phyloP scores from a whole-genome alignment of 805 yeast genomes.

The Ogataea parapolymorpha region DNA sequence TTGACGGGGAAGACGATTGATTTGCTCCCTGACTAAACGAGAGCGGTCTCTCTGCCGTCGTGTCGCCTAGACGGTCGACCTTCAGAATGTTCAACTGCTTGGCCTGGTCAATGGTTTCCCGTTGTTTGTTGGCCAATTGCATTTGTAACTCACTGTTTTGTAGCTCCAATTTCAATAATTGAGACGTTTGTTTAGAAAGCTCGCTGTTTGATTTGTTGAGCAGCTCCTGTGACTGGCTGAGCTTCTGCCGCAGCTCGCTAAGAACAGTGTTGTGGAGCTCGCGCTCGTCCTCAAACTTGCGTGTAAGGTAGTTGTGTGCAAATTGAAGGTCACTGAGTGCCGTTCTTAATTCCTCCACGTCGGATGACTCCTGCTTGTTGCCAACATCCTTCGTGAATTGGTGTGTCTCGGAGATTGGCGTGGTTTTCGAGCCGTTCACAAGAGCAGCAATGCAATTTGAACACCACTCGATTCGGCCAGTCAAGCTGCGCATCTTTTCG shows the following conservation, averaged over 20 bases:
- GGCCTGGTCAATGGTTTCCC: conserved; percentile 41
- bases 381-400: conserved; percentile 1
- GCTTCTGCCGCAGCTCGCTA: conserved; percentile 51
- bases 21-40: conserved; percentile 13
- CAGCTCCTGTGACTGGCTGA: conserved; percentile 49
- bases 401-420: conserved; percentile 4
- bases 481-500: conserved; percentile 19
- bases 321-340: conserved; percentile 68
- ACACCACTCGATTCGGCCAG: conserved; percentile 32
- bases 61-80: conserved; percentile 43
- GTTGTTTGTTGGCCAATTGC: conserved; percentile 33
- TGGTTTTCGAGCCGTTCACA: conserved; percentile 12
- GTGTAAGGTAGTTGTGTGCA: conserved; percentile 65
- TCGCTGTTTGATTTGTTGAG: conserved; percentile 38
- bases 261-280: conserved; percentile 50
- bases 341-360: conserved; percentile 32
- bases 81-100: conserved; percentile 43
- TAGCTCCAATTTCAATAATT: conserved; percentile 34
- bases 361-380: conserved; percentile 2
- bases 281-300: conserved; percentile 66
- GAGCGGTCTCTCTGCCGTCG: conserved; percentile 6
- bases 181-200: conserved; percentile 36
- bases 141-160: conserved; percentile 33
- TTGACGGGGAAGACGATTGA: conserved; percentile 14
- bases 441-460: conserved; percentile 26